Evolutionary conservation across 176 grass and related monocot species (phyloP).

Genomic region (Coix lacrymajobi): DNA sequence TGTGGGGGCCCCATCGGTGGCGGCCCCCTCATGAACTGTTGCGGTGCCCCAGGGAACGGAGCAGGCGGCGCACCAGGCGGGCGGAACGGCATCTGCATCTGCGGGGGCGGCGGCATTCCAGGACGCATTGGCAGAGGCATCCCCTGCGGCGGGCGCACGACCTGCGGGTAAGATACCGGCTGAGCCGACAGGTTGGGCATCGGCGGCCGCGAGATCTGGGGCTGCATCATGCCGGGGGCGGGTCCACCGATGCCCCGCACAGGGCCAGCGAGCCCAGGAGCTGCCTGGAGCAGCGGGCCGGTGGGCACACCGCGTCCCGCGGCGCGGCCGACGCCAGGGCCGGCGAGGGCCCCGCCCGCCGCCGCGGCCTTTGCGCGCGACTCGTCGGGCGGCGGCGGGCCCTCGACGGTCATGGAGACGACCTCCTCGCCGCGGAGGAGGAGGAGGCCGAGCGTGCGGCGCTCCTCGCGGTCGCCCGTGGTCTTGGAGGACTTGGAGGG

Average conservation of each 20-base stretch:
- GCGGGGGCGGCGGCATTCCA: conserved; percentile 39
- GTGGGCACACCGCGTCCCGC: conserved; percentile 68
- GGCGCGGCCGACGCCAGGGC: conserved; percentile 67
- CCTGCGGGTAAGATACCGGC: conserved; percentile 81
- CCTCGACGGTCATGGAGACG: conserved; percentile 95
- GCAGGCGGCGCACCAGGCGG: conserved; percentile 59
- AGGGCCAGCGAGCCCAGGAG: conserved; percentile 78
- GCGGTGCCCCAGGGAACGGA: conserved; percentile 45
- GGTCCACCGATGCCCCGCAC: conserved; percentile 78
- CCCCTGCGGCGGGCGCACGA: conserved; percentile 52
- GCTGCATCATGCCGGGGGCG: conserved; percentile 93
- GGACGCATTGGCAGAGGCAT: conserved; percentile 22
- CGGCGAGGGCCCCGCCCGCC: conserved; percentile 43
- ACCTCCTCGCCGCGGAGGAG: conserved; percentile 96
- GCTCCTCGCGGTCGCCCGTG: conserved; percentile 73
- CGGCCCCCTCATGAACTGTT: conserved; percentile 70
- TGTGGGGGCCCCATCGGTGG: conserved; percentile 58
- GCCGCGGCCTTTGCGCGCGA: conserved; percentile 75
- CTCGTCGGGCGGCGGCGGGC: conserved; percentile 89
- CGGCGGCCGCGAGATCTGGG: conserved; percentile 81
- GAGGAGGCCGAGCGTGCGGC: conserved; percentile 90
- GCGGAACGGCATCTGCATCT: conserved; percentile 57
- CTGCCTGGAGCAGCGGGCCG: conserved; percentile 76
- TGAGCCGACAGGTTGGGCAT: conserved; percentile 71
- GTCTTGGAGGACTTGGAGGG: conserved; percentile 81